Base-by-base conservation (phyloP, 768 basidiomycete genomes). In the Amyloporia xantha region DNA sequence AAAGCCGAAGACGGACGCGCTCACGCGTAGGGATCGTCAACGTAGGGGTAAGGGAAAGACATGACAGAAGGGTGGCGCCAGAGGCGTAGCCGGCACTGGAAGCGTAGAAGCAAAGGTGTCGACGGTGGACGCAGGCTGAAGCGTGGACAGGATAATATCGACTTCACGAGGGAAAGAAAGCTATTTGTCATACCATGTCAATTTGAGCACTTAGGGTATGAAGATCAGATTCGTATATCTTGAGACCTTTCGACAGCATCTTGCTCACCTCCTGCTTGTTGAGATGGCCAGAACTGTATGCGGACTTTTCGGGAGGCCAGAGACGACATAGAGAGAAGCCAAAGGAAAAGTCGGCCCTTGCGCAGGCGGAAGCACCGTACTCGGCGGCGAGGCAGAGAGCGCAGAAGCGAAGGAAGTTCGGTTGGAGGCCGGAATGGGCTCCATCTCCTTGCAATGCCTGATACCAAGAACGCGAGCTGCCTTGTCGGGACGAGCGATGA, bases 121-220 rank as follows among this genome's bases (percentile, higher is more conserved):
- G 39, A 92, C 83, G 13, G 92, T 96, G 5, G 89, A 90, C 1
- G 93, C 86, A 5, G 94, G 94, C 58, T 94, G 90, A 9, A 94
- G 77, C 0, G 91, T 91, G n/a, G 92, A 91, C 12, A 92, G 90
- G 62, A 97, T 87, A 48, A 97, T 85, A 63, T 94, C 91, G 37
- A 94, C 88, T 64, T 95, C 92, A 46, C 87, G 86, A 28, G 89
- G 82, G 66, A 94, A 93, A 6, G 91, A 91, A 39, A 94, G 82
- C 90, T 93, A 56, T 46, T 54, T 21, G 52, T 26, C 21, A 36
- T 35, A 15, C 38, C n/a, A 36, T 41, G 20, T n/a, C n/a, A 15
- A 21, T 25, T 20, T 35, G 44, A n/a, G n/a, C n/a, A n/a, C n/a
- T n/a, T n/a, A n/a, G 11, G 33, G 38, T 30, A 35, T 12, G 41